A percentile compares a stretch with the other conserved stretches of the same genome.
These are phyloP conservation scores for Laetiporus sulphureus DNA, from an alignment of 1,284 basidiomycete genomes.

Conservation along the genomic window DNA sequence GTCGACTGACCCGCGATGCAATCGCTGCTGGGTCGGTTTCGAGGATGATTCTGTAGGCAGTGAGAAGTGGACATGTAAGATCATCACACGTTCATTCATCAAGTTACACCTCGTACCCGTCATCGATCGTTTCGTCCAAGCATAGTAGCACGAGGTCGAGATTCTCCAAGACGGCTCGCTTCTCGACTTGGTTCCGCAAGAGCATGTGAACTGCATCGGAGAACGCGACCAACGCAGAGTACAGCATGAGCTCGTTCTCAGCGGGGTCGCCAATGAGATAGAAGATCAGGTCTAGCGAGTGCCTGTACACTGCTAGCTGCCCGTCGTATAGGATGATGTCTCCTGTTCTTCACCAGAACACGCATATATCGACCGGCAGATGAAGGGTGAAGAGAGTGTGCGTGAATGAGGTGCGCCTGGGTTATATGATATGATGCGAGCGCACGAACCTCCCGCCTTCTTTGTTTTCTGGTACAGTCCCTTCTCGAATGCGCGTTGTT, in stretches of 20 bases:
- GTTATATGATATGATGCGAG: no score
- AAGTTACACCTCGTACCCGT: slow-evolving; percentile 56
- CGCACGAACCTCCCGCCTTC: slow-evolving; percentile 76
- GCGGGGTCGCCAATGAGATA: slow-evolving; percentile 87
- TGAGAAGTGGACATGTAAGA: not conserved
- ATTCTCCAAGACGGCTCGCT: slow-evolving; percentile 92
- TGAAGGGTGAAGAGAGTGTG: no score
- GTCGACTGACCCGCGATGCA: slow-evolving; percentile 89
- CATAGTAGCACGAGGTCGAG: slow-evolving; percentile 91
- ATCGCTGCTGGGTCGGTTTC: slow-evolving; percentile 96
- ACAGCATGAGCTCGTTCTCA: slow-evolving; percentile 97
- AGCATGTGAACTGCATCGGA: slow-evolving; percentile 83
- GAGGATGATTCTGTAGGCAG: slow-evolving; percentile 85
- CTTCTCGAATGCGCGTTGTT: slow-evolving; percentile 95
- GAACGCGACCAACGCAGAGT: slow-evolving; percentile 77
- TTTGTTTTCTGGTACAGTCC: slow-evolving; percentile 93
- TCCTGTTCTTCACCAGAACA: no score
- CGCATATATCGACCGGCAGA: no score
- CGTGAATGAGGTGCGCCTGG: no score
- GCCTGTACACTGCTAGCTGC: slow-evolving; percentile 89
- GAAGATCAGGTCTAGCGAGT: slow-evolving; percentile 92
- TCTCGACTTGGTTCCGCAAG: slow-evolving; percentile 91
- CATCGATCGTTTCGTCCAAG: slow-evolving; percentile 95
- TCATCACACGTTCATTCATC: not conserved
- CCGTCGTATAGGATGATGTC: slow-evolving; percentile 94